Base-by-base conservation (phyloP, 148 eudicot species). In the Rhododendron kiyosumense region DNA sequence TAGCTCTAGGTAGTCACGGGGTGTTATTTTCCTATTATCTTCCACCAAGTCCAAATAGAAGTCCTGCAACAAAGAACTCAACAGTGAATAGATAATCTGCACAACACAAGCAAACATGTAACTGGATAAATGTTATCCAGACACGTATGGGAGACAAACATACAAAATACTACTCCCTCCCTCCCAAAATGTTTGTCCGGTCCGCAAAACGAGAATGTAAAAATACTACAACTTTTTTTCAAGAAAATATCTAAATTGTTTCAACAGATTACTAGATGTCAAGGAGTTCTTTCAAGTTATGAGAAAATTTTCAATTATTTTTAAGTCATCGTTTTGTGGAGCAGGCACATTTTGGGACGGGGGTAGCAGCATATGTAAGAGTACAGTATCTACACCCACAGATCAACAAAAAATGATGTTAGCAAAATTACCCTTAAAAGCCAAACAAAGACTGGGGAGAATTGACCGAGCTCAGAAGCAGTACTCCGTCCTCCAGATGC, bases 391-490 rank as follows among this genome's bases (percentile, higher is more conserved):
- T 65, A 71, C 32, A 43, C 12, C 26, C 49, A 38, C 17, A 85
- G 74, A 86, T 12, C 5, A n/a, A 61, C 51, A 84, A 28, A 34
- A 75, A 79, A 59, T 67, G 5, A 45, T 41, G 49, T 34, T 18
- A 85, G 32, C 14, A 82, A 38, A 67, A 59, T 63, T 97, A 97
- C 99, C 96, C 99, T 92, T 49, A 95, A 86, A 84, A 97, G 96
- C 99, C 99, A 97, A 63, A 97, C 98, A 89, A 97, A 97, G 77
- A 97, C 91, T 41, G 99, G 99, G 83, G 99, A 94, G 84, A 95
- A 97, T 86, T 97, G 98, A 81, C 96, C 98, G 45, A 97, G 98
- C 90, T 97, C 99, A 75, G 99, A 92, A 87, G 98, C 97, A 79
- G 95, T 88, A 81, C 90, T 93, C 91, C 88, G 95, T 26, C 96